Evolutionary conservation across 169 alveolate species (phyloP), one percentile per base, ranked within the genome.

Genomic region (Cryptosporidium bovis): DNA sequence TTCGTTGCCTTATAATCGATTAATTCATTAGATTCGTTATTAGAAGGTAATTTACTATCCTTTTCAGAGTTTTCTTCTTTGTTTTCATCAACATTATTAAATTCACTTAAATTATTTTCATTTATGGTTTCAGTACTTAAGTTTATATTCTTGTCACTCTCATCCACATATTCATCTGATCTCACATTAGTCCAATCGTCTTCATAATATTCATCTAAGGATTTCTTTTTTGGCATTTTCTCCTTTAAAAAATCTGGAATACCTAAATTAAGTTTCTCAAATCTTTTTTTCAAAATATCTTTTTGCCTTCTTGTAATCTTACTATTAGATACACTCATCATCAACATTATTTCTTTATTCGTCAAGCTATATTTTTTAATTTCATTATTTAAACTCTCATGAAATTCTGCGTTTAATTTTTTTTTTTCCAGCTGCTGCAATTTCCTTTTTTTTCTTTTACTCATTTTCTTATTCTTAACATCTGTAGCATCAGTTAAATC

Each of bases 211-310:
- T 6, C 13, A 40, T 8, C 4, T 16, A 31, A 34, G 1, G 64
- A 20, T 55, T n/a, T 66, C 29, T 46, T 55, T 29, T 48, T 69
- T 18, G 31, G 12, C 6, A 20, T 29, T 34, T 77, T 82, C 6
- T 66, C 18, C 50, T 65, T 84, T 27, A 91, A 53, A 91, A 83
- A 64, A 33, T 91, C 82, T 56, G 93, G 92, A 24, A 91, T 31
- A 51, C 84, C 93, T 12, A 91, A 46, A 15, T 82, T 82, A 53
- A 77, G 83, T 46, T 65, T 65, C 64, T 77, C 77, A 51, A 84
- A 91, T 29, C 83, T 16, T 15, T 33, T 77, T 44, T 64, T 84
- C 33, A 68, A 83, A 27, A 31, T 53, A 40, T 84, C 67, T 51
- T 29, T 84, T 82, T 77, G 85, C 40, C 33, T 82, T 16, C 84